A percentile compares a stretch with the other conserved stretches of the same genome.
These are phyloP conservation scores for Globisporangium radiosum DNA, from an alignment of 352 stramenopile species.

Conservation along the genomic window DNA sequence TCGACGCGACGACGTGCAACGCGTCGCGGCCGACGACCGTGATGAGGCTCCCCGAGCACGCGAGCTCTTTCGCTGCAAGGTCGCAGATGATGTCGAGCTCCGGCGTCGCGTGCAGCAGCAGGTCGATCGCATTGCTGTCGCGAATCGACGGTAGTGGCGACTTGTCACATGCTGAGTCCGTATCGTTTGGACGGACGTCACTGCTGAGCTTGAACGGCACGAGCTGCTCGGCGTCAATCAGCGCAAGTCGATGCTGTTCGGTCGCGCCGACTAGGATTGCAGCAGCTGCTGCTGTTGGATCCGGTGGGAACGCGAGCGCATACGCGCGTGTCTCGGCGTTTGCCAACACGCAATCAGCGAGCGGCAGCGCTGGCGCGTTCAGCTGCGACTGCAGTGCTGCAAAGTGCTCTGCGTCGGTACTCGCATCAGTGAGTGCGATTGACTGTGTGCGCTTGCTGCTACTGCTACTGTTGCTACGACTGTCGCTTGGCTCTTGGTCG, in stretches of 20 bases:
- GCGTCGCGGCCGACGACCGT: constrained; percentile 53
- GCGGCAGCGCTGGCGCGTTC: not conserved
- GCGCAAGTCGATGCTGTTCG: not conserved
- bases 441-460: not conserved
- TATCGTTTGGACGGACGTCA: too few relatives aligned
- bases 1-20: constrained; percentile 41
- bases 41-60: constrained; percentile 47
- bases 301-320: constrained; percentile 4
- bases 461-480: too few relatives aligned
- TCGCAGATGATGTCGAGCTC: constrained; percentile 44
- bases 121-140: not conserved
- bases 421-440: constrained; percentile 8
- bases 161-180: not conserved
- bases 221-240: not conserved
- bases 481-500: constrained; percentile 12
- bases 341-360: constrained; percentile 8
- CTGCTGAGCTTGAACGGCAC: not conserved
- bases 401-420: constrained; percentile 8
- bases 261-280: not conserved
- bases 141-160: not conserved
- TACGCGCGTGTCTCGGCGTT: constrained; percentile 6
- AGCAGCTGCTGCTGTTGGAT: not conserved
- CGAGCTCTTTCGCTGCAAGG: constrained; percentile 45
- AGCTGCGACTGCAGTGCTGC: constrained; percentile 2
- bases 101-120: not conserved